phyloP scores from a whole-genome alignment of 2,329 filamentous ascomycete genomes.

The Epichloe gansuensis region DNA sequence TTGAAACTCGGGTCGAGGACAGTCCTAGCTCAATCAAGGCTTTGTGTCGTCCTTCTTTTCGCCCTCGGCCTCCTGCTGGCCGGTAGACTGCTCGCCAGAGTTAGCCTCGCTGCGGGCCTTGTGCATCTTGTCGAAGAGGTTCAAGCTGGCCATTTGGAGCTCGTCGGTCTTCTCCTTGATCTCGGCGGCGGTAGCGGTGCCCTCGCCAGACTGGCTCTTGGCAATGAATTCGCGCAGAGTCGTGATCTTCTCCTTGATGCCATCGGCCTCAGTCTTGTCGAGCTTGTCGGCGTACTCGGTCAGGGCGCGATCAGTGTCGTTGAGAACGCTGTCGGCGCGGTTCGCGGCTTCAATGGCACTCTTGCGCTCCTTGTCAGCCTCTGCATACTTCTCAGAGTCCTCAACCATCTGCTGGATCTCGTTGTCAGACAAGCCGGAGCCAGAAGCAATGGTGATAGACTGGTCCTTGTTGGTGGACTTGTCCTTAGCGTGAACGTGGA shows the following conservation, averaged over 20 bases:
- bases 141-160: constrained; percentile 89
- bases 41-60: constrained; percentile 70
- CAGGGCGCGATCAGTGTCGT: constrained; percentile 96
- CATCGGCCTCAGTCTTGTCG: constrained; percentile 89
- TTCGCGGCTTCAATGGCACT: constrained; percentile 90
- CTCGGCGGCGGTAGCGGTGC: constrained; percentile 72
- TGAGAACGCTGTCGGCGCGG: constrained; percentile 88
- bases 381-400: constrained; percentile 94
- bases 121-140: constrained; percentile 99
- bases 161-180: constrained; percentile 99
- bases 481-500: constrained; percentile 96
- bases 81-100: constrained; percentile 36
- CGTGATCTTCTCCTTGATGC: constrained; percentile 87
- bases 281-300: constrained; percentile 94
- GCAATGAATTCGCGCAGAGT: constrained; percentile 77
- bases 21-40: constrained; percentile 44
- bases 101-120: constrained; percentile 68
- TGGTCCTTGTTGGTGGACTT: constrained; percentile 99
- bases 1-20: not conserved
- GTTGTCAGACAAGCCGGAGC: constrained; percentile 85
- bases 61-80: constrained; percentile 45
- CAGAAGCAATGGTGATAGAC: constrained; percentile 96
- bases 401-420: constrained; percentile 98
- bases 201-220: constrained; percentile 91
- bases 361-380: constrained; percentile 95